Percentiles rank a stretch among this genome's conserved stretches.
These are phyloP conservation scores for Periglandula ipomoeae DNA, from an alignment of 2,329 filamentous ascomycete genomes.

Conservation along the genomic window DNA sequence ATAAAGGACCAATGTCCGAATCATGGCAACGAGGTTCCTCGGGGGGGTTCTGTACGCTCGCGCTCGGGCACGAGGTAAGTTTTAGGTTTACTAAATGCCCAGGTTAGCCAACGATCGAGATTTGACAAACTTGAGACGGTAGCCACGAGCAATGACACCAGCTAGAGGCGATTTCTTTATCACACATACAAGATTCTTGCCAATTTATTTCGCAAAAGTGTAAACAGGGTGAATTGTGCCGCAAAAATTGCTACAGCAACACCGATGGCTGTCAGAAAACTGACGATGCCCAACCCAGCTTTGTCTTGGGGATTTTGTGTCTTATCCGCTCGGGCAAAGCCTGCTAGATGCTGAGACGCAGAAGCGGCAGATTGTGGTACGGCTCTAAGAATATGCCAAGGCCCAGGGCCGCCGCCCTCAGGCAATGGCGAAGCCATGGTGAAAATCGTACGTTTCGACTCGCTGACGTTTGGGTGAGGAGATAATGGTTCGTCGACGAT, in stretches of 20 bases:
- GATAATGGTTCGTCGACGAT: neutral
- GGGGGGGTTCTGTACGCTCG: constrained; percentile 74
- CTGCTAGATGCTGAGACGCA: neutral
- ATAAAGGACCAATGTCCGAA: constrained; percentile 56
- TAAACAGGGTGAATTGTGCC: constrained; percentile 59
- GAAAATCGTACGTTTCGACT: neutral
- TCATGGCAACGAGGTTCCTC: constrained; percentile 38
- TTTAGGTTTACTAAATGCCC: constrained; percentile 56
- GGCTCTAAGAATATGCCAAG: neutral
- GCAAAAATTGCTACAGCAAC: constrained; percentile 55
- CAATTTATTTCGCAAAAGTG: constrained; percentile 68
- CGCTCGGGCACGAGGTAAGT: constrained; percentile 80
- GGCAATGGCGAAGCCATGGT: constrained; percentile 3
- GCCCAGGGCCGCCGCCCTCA: neutral
- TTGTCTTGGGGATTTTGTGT: constrained; percentile 28
- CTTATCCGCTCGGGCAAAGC: constrained; percentile 5
- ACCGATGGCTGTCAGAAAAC: constrained; percentile 55
- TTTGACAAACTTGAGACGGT: neutral
- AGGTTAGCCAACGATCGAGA: neutral
- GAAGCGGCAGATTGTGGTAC: neutral
- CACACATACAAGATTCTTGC: constrained; percentile 67
- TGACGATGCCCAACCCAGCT: constrained; percentile 30
- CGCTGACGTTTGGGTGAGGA: neutral
- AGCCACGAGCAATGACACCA: constrained; percentile 8
- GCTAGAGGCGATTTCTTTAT: neutral